phyloP scores from a whole-genome alignment of 2,329 filamentous ascomycete genomes.

The Anisogramma anomala region DNA sequence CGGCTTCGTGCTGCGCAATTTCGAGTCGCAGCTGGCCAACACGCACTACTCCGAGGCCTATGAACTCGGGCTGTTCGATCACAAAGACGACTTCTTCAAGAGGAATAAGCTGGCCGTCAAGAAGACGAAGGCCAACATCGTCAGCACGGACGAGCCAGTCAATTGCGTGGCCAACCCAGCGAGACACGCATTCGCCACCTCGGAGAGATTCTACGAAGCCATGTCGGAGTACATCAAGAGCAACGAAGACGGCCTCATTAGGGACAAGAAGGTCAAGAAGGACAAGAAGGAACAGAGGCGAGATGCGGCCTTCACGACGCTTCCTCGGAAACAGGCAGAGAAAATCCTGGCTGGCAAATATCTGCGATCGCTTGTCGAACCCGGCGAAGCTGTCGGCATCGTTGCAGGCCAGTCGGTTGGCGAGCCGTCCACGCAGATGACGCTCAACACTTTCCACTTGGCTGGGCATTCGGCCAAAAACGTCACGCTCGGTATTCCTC shows the following conservation, averaged over 20 bases:
- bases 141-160: conserved; percentile 61
- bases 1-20: conserved; percentile 78
- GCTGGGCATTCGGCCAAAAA: conserved; percentile 97
- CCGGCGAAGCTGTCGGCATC: conserved; percentile 92
- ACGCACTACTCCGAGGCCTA: conserved; percentile 51
- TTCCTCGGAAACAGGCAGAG: conserved; percentile 63
- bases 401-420: conserved; percentile 94
- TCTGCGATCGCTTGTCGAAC: conserved; percentile 79
- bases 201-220: conserved; percentile 68
- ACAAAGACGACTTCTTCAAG: conserved; percentile 53
- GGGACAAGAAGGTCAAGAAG: conserved; percentile 36
- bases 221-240: conserved; percentile 67
- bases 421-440: conserved; percentile 98
- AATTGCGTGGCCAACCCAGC: conserved; percentile 62
- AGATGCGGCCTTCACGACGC: conserved; percentile 25
- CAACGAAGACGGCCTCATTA: conserved; percentile 55
- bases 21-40: conserved; percentile 65
- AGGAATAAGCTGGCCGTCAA: conserved; percentile 76
- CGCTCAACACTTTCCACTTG: conserved; percentile 98
- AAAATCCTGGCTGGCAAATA: conserved; percentile 86
- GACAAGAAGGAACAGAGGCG: conserved; percentile 25
- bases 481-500: conserved; percentile 95
- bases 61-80: conserved; percentile 35
- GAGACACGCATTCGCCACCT: conserved; percentile 72
- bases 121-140: conserved; percentile 46